Evolutionary conservation across 2,329 filamentous ascomycete genomes (phyloP).

Genomic region (Cucurbitaria berberidis): DNA sequence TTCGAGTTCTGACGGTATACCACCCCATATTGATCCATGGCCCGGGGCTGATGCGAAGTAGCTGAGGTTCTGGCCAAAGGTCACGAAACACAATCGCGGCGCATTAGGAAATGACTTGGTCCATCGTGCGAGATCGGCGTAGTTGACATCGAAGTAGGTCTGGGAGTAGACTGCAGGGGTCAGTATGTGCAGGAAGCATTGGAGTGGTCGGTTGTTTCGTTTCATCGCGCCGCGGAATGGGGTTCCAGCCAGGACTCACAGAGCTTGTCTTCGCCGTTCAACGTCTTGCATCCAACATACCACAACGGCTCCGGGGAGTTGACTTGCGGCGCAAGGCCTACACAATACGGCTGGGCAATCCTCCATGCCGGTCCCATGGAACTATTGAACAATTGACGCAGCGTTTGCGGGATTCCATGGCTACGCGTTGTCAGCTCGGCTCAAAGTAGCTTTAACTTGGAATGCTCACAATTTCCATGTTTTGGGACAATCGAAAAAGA

Average conservation of each 20-base stretch:
- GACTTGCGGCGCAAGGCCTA: conserved; percentile 40
- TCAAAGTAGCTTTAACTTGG: not conserved
- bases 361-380: conserved; percentile 43
- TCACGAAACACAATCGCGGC: conserved; percentile 38
- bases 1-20: conserved; percentile 38
- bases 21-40: conserved; percentile 43
- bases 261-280: conserved; percentile 44
- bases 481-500: conserved; percentile 47
- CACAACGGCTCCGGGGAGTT: conserved; percentile 40
- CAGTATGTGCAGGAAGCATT: conserved; percentile 14
- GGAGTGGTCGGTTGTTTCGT: conserved; percentile 12
- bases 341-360: conserved; percentile 42
- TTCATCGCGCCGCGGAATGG: conserved; percentile 6
- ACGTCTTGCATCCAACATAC: conserved; percentile 43
- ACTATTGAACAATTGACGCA: conserved; percentile 42
- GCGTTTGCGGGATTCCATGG: conserved; percentile 41
- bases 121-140: conserved; percentile 40
- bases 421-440: conserved; percentile 32
- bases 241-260: conserved; percentile 31
- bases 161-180: conserved; percentile 40
- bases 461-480: conserved; percentile 45
- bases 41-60: conserved; percentile 44
- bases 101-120: conserved; percentile 36
- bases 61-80: conserved; percentile 38
- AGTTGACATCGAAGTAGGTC: conserved; percentile 37